Conservation (phyloP, 176 grass and related monocot species). For the Triticum monococcum region DNA sequence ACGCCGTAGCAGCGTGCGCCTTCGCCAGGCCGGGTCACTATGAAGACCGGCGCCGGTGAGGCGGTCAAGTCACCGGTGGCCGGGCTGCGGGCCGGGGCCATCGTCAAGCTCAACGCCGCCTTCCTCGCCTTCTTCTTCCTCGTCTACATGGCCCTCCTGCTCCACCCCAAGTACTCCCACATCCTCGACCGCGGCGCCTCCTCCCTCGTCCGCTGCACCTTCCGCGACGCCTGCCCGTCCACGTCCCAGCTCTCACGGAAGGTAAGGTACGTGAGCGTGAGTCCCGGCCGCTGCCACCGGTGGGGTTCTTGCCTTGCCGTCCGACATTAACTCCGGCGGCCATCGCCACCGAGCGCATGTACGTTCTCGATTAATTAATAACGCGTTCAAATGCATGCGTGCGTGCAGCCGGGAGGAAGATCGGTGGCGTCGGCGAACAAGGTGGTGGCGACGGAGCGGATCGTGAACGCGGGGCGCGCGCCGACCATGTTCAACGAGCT, state of each 20-base stretch:
- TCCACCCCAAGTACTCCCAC: constrained; percentile 67
- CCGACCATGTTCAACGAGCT: constrained; percentile 61
- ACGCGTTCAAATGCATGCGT: background rate
- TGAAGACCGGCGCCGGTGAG: constrained; percentile 44
- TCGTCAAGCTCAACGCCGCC: constrained; percentile 81
- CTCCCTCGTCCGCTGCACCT: constrained; percentile 71
- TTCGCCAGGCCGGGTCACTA: background rate
- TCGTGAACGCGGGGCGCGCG: constrained; percentile 41
- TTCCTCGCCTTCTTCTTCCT: constrained; percentile 78
- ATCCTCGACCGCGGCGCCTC: constrained; percentile 40
- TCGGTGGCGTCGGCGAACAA: constrained; percentile 34
- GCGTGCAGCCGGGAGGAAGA: constrained; percentile 37
- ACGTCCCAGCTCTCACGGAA: constrained; percentile 55
- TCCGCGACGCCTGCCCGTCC: constrained; percentile 43
- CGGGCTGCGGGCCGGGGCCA: constrained; percentile 38
- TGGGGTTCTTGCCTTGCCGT: background rate
- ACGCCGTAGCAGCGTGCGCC: background rate
- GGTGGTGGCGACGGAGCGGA: constrained; percentile 42
- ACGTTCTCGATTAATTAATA: background rate
- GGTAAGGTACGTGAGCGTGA: constrained; percentile 73
- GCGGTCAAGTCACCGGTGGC: constrained; percentile 50
- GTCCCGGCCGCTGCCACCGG: constrained; percentile 27
- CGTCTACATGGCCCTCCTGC: constrained; percentile 76
- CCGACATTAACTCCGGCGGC: background rate
- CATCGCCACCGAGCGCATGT: too few species aligned